phyloP scores from a whole-genome alignment of 192 early-diverging fungal species.

The Pecoramyces ruminantium region DNA sequence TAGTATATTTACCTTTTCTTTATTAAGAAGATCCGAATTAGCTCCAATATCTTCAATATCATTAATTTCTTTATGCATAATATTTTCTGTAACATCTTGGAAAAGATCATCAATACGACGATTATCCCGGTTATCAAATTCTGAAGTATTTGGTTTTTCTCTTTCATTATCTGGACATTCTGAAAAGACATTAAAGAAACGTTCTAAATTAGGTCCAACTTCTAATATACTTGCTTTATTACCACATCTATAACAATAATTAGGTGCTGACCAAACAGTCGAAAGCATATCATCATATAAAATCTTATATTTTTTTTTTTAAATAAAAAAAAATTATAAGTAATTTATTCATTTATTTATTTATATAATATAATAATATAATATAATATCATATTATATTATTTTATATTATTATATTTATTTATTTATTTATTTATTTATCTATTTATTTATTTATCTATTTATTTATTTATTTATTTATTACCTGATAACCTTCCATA shows the following conservation, averaged over 20 bases:
- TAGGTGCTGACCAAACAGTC: conserved; percentile 70
- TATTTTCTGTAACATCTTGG: too few relatives aligned
- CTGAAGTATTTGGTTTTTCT: conserved; percentile 3
- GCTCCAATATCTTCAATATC: too few relatives aligned
- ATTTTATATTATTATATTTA: too few relatives aligned
- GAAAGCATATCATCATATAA: conserved; percentile 68
- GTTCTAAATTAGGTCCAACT: conserved; percentile 50
- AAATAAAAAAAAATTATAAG: conserved; percentile 5
- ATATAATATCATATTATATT: too few relatives aligned
- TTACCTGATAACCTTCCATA: conserved; percentile 65
- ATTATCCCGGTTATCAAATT: too few relatives aligned
- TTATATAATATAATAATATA: too few relatives aligned
- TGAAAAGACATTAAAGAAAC: conserved; percentile 79
- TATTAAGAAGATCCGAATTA: too few relatives aligned
- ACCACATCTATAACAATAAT: conserved; percentile 74
- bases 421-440: too few relatives aligned
- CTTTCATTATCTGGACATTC: conserved; percentile 64
- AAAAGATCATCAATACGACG: too few relatives aligned
- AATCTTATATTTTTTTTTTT: conserved; percentile 22
- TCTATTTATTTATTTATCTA: not conserved
- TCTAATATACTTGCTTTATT: conserved; percentile 72
- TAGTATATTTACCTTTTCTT: too few relatives aligned
- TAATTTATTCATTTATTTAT: too few relatives aligned
- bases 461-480: not conserved
- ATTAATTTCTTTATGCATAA: too few relatives aligned